Evolutionary conservation across 306 rosid genomes (phyloP).

Genomic region (Lathyrus sativus): DNA sequence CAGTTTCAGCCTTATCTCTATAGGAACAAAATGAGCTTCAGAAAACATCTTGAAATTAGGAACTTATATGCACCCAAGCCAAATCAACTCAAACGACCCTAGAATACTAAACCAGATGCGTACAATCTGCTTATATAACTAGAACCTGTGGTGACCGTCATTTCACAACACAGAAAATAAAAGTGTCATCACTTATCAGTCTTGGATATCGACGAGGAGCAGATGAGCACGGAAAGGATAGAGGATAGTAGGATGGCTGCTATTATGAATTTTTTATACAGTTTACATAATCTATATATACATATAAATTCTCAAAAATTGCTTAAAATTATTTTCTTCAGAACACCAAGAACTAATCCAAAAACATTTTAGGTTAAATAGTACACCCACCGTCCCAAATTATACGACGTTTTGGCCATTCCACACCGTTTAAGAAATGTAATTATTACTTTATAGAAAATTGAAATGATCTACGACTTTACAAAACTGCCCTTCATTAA

Average conservation of each 20-base stretch:
- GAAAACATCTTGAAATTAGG: conserved; percentile 25
- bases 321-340: conserved; percentile 22
- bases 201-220: background rate
- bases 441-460: too few species aligned
- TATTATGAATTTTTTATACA: background rate
- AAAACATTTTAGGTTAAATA: conserved; percentile 12
- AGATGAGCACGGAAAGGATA: background rate
- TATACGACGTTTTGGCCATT: too few species aligned
- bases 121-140: background rate
- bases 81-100: background rate
- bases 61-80: conserved; percentile 4
- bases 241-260: background rate
- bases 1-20: conserved; percentile 14
- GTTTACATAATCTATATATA: too few species aligned
- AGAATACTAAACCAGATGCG: background rate
- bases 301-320: too few species aligned
- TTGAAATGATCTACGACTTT: too few species aligned
- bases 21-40: conserved; percentile 1
- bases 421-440: too few species aligned
- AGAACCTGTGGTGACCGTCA: background rate
- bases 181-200: background rate
- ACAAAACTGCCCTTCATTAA: too few species aligned
- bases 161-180: conserved; percentile 3
- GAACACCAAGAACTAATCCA: conserved; percentile 8
- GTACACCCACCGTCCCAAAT: too few species aligned